phyloP scores from a whole-genome alignment of 495 filamentous ascomycete genomes.

The Penicillium taxi region DNA sequence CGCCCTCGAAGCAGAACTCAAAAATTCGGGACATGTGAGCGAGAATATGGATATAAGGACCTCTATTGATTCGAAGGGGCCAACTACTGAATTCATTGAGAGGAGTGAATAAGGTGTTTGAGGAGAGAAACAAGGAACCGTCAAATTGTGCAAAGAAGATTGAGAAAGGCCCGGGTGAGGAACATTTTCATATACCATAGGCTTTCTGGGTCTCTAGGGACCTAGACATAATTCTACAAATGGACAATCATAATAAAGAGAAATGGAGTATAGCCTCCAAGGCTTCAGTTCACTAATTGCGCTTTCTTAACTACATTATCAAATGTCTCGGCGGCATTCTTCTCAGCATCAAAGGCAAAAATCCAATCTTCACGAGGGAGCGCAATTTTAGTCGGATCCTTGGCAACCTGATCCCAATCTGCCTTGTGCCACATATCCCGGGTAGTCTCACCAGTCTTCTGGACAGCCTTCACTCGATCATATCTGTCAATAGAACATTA shows the following conservation, averaged over 20 bases:
- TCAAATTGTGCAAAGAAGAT: background rate
- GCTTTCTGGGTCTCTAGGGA: too few relatives aligned
- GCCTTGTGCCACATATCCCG: conserved; percentile 50
- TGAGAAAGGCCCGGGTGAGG: background rate
- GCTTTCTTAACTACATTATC: conserved; percentile 18
- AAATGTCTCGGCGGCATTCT: conserved; percentile 46
- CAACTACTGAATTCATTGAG: conserved; percentile 7
- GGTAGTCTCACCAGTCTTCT: conserved; percentile 50
- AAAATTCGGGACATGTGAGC: background rate
- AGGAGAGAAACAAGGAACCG: too few relatives aligned
- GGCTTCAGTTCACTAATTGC: conserved; percentile 2
- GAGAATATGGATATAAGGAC: background rate
- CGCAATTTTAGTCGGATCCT: conserved; percentile 48
- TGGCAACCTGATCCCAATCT: conserved; percentile 48
- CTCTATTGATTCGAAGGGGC: conserved; percentile 8
- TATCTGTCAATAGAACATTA: conserved; percentile 26
- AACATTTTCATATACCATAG: too few relatives aligned
- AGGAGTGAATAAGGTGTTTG: conserved; percentile 2
- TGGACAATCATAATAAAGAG: too few relatives aligned
- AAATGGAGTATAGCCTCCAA: too few relatives aligned
- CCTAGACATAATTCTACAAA: too few relatives aligned
- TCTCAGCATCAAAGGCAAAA: conserved; percentile 48
- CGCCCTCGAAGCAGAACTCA: conserved; percentile 3
- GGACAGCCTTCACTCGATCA: conserved; percentile 48
- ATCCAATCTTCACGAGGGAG: conserved; percentile 52